Percentiles rank a stretch among this genome's conserved stretches.
These are phyloP conservation scores for Beauveria sp. DNA, from an alignment of 2,329 filamentous ascomycete genomes.

Conservation along the genomic window DNA sequence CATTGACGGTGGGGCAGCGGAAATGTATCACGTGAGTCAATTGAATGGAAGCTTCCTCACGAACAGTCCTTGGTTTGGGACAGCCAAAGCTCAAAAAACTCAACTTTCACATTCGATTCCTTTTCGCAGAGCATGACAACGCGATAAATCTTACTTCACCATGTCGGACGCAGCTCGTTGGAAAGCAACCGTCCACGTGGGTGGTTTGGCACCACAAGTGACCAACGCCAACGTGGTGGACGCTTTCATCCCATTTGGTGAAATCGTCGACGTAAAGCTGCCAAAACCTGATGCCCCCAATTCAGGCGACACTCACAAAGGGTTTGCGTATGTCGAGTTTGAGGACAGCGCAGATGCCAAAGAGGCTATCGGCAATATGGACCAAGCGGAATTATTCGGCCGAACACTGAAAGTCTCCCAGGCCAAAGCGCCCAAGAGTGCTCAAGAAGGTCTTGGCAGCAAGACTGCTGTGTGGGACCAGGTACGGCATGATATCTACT, in stretches of 20 bases:
- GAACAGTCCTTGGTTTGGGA: not conserved
- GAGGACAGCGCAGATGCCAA: conserved; percentile 78
- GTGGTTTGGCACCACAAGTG: conserved; percentile 75
- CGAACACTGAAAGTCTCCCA: conserved; percentile 84
- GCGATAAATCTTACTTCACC: conserved; percentile 7
- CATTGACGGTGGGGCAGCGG: not conserved
- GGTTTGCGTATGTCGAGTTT: conserved; percentile 96
- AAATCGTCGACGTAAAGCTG: conserved; percentile 83
- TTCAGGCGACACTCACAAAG: conserved; percentile 71
- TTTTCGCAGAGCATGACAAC: not conserved
- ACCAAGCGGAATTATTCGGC: conserved; percentile 91
- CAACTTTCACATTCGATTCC: not conserved
- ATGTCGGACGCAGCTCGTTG: conserved; percentile 81
- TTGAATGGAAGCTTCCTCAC: not conserved
- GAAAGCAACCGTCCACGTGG: conserved; percentile 89
- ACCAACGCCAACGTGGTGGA: conserved; percentile 71
- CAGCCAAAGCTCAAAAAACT: not conserved
- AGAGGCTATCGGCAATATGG: conserved; percentile 99
- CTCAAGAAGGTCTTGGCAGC: conserved; percentile 80
- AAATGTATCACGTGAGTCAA: conserved; percentile 20
- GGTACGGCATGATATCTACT: conserved; percentile 44
- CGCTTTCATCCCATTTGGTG: conserved; percentile 94
- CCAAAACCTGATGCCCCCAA: conserved; percentile 82
- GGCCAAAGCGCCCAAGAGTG: conserved; percentile 86
- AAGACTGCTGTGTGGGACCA: conserved; percentile 96